Base-by-base conservation (phyloP, 2,329 filamentous ascomycete species). In the Phyllosticta citrichinensis region DNA sequence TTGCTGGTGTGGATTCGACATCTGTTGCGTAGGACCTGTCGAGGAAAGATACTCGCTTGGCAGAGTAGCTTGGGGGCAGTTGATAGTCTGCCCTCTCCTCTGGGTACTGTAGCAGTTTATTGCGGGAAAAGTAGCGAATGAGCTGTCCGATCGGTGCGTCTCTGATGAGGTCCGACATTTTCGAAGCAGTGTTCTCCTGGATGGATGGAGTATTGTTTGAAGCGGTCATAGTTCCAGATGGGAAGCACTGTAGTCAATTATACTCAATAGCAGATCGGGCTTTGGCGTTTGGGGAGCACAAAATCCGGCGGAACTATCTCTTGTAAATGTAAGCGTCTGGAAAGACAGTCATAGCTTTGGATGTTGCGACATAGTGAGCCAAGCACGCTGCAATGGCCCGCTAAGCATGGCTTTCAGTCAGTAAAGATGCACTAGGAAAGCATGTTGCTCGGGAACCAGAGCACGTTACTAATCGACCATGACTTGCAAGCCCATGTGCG, bases 91-190 rank as follows among this genome's bases (percentile, higher is more conserved):
- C 65, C 62, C 74, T 74, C 64, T 87, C 84, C 73, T 86, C 84
- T 17, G 83, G 83, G 63, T 86, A 86, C 62, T 79, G 76, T 12
- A 87, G 74, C 52, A 81, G 68, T 52, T 72, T 76, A 67, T 83
- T 83, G 33, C 72, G 70, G 2, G 83, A 82, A 59, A 79, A 56
- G 65, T 76, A 81, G 65, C 84, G 78, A 64, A 86, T 76, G 56
- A 85, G 65, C 65, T 86, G 83, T 65, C 84, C 84, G 64, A 85
- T 66, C 27, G 83, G 78, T 62, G 83, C 78, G 61, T 86, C 83
- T 68, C 82, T 75, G 61, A 86, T 73, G 4, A 79, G 64, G 63
- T 69, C 73, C 12, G 69, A 68, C 74, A 76, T 75, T 53, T 47
- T 47, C 12, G 6, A 47, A n/a, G 14, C 17, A n/a, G 40, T 47